Evolutionary conservation across 2,329 filamentous ascomycete genomes (phyloP), one percentile per base, ranked within the genome.

Genomic region (Calycina marina): DNA sequence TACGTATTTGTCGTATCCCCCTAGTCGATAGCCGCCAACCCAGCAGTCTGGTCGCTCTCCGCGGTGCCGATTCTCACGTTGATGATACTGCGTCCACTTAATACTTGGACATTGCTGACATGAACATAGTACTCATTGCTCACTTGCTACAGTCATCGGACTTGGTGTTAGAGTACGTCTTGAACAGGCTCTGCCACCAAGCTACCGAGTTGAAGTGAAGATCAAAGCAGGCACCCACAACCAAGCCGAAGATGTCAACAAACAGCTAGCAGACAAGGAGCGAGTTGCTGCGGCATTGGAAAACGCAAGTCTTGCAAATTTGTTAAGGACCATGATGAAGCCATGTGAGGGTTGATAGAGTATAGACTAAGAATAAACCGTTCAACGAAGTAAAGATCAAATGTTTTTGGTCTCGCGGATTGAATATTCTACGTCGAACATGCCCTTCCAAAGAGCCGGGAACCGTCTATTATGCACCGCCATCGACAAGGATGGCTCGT

Each of bases 201-300:
- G 88, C 49, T 98, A 90, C 56, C 73, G 90, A 22, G 70, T 96
- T 31, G 86, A 96, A 55, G 84, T 96, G 28, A 72, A 77, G 47
- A 93, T 94, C 56, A 94, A 96, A 57, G 80, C 93, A 57, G 88
- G 86, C 40, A 90, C 85, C n/a, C 90, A 96, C 55, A 83, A 75
- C 43, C 92, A 92, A 39, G 88, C 84, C 28, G 85, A 93, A 41
- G 85, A 93, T 54, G 85, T 94, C 32, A 94, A 93, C 60, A 94
- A 94, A 64, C 90, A 98, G 58, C 62, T 98, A 26, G 82, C 76
- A 18, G 90, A 98, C 59, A 98, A 96, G 63, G 90, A 98, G 61
- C 68, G 90, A 39, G 90, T 98, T 27, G 86, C 88, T 1, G 90
- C 90, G 6, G 90, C 90, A 5, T 62, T 94, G 46, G 90, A 96